Evolutionary conservation across 805 yeast species (phyloP), one percentile per base, ranked within the genome.

Genomic region (Lipomyces orientalis): DNA sequence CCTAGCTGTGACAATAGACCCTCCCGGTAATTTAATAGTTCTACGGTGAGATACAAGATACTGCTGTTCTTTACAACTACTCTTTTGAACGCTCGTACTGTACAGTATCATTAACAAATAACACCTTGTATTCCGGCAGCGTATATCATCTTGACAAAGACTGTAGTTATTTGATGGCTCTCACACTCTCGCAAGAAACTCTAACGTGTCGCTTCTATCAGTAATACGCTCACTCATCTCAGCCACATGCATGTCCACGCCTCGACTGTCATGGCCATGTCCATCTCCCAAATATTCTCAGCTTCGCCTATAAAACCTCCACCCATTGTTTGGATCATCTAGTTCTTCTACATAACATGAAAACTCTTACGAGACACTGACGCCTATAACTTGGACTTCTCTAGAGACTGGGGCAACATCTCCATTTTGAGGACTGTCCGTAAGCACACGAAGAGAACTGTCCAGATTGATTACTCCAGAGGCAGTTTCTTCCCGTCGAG

Each of bases 231-330:
- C 83, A 29, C 90, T 88, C 69, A 84, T 85, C 12, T 78, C 77
- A 0, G 91, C 90, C 72, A 84, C 84, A 70, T 83, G 80, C 37
- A 75, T 74, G 25, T 78, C 97, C 97, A 92, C 67, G 89, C 85
- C 60, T 83, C 81, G n/a, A 91, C 84, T 0, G 90, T 85, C 89
- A 88, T 86, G 12, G 85, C 81, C 71, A 90, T 80, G 74, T 90
- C 93, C 33, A 84, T 85, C 2, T 72, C 71, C 9, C 54, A 25
- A 19, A 62, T 56, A 19, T 19, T n/a, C 16, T 43, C 51, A 37
- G 25, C 19, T 43, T 34, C 22, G 14, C 43, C 12, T n/a, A n/a
- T 34, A 19, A 29, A 43, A 58, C 54, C 54, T 9, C 2, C 37
- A 22, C 43, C 16, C 10, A 22, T 56, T 9, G 16, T 4, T 19